phyloP scores from a whole-genome alignment of 2,329 filamentous ascomycete species.

The Didymella exigua region DNA sequence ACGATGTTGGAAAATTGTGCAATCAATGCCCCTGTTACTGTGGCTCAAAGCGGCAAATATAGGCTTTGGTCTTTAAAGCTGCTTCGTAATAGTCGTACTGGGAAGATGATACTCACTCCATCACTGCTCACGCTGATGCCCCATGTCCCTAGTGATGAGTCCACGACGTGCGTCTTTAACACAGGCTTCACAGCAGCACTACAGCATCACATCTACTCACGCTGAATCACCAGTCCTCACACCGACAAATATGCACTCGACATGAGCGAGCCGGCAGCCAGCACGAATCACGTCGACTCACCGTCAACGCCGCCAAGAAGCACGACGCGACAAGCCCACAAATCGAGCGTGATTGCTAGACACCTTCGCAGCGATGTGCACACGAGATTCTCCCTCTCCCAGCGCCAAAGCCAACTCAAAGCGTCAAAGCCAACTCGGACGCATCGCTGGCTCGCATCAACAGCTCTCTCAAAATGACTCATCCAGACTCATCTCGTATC shows the following conservation, averaged over 20 bases:
- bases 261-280: neutral
- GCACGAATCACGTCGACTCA: neutral
- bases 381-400: neutral
- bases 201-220: neutral
- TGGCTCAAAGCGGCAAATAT: constrained; percentile 42
- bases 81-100: neutral
- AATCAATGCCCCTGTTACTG: constrained; percentile 31
- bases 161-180: neutral
- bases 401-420: neutral
- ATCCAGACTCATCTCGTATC: constrained; percentile 14
- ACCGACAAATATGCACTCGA: neutral
- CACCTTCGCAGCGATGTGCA: neutral
- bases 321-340: neutral
- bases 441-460: neutral
- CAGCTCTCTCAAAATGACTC: constrained; percentile 19
- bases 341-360: neutral
- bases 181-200: neutral
- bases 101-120: constrained; percentile 5
- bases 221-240: neutral
- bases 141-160: constrained; percentile 1
- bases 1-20: constrained; percentile 38
- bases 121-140: neutral
- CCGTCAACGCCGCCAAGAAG: neutral
- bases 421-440: neutral
- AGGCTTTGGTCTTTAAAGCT: constrained; percentile 31